These are phyloP conservation scores for Trichoderma sp. DNA, from an alignment of 2,329 filamentous ascomycete genomes.

Conservation along the genomic window DNA sequence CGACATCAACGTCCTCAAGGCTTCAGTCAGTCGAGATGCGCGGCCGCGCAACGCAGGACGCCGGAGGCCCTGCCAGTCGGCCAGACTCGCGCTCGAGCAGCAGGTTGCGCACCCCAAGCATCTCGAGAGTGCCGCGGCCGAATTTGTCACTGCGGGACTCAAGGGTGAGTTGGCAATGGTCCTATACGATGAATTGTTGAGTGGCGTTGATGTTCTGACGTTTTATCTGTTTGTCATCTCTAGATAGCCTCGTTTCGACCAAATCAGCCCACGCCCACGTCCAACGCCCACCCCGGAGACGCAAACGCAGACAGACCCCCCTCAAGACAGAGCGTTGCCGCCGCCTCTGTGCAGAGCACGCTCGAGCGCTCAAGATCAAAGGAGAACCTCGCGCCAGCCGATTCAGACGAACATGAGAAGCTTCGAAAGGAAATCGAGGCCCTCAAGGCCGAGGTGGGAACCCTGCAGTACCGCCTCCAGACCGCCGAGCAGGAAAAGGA, in stretches of 20 bases:
- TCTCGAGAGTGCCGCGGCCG: slow-evolving; percentile 43
- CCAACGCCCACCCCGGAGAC: slow-evolving; percentile 62
- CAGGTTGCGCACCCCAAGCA: slow-evolving; percentile 41
- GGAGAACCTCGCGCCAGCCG: slow-evolving; percentile 61
- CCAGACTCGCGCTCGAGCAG: slow-evolving; percentile 38
- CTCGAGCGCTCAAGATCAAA: slow-evolving; percentile 60
- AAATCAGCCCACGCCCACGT: slow-evolving; percentile 60
- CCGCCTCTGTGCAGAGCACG: slow-evolving; percentile 51
- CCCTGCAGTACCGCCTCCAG: slow-evolving; percentile 83
- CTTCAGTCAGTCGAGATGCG: slow-evolving; percentile 38
- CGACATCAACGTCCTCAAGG: not conserved
- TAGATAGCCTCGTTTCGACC: slow-evolving; percentile 53
- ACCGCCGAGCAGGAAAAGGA: slow-evolving; percentile 87
- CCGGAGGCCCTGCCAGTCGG: slow-evolving; percentile 38
- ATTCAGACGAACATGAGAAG: slow-evolving; percentile 61
- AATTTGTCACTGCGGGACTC: slow-evolving; percentile 44
- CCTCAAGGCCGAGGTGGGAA: slow-evolving; percentile 85
- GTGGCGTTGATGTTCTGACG: not conserved
- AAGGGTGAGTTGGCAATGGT: slow-evolving; percentile 40
- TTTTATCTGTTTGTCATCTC: not conserved
- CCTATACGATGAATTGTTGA: too few relatives aligned
- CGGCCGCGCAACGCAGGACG: slow-evolving; percentile 39
- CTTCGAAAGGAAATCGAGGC: slow-evolving; percentile 68
- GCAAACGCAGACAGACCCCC: slow-evolving; percentile 42
- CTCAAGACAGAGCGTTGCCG: slow-evolving; percentile 47